A percentile compares a stretch with the other conserved stretches of the same genome.
These are phyloP conservation scores for Oxytropis ochrocephala DNA, from an alignment of 306 rosid species.

Conservation along the genomic window DNA sequence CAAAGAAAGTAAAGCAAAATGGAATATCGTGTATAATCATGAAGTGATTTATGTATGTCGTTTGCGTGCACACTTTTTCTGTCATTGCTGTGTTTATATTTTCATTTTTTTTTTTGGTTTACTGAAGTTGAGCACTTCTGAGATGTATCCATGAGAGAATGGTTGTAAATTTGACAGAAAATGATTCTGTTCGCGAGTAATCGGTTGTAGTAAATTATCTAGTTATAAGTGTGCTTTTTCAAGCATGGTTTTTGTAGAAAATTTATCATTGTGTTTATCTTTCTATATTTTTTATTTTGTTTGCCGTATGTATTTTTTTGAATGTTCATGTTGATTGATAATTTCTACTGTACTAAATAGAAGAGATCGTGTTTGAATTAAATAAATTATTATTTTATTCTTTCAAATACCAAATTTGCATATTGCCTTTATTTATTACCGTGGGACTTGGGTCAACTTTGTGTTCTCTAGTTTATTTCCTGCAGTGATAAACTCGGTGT, in stretches of 20 bases:
- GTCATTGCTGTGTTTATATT: neutral
- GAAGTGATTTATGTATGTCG: neutral
- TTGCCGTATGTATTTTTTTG: too few relatives aligned
- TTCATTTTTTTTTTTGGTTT: neutral
- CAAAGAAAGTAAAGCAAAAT: conserved; percentile 1
- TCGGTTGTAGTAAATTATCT: neutral
- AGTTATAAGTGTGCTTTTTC: neutral
- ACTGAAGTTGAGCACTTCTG: neutral
- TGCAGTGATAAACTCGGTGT: too few relatives aligned
- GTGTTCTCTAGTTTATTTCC: too few relatives aligned
- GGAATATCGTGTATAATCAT: neutral
- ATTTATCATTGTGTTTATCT: neutral
- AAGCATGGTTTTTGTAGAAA: neutral
- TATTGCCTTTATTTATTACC: too few relatives aligned
- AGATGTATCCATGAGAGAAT: neutral
- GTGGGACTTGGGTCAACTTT: too few relatives aligned
- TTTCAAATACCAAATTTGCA: too few relatives aligned
- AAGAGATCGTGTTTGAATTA: too few relatives aligned
- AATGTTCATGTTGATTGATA: too few relatives aligned
- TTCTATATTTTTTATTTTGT: too few relatives aligned
- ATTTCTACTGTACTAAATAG: too few relatives aligned
- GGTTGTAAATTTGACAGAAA: neutral
- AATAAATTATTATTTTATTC: too few relatives aligned
- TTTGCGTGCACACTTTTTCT: neutral
- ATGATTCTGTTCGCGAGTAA: neutral